Base-by-base conservation (phyloP, 805 yeast species). In the Candida endomychidarum region DNA sequence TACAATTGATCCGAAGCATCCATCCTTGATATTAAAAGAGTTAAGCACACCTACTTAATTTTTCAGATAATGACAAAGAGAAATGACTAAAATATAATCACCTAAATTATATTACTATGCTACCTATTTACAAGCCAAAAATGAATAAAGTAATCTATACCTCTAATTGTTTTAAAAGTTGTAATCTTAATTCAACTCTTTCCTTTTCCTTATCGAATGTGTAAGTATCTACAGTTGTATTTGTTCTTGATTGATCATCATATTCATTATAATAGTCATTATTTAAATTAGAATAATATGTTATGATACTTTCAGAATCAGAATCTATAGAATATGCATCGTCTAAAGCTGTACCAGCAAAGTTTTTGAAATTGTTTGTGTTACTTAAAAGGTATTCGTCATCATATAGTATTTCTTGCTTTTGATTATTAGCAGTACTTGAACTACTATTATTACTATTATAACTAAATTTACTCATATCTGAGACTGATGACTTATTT, bases 121-220 rank as follows among this genome's bases (percentile, higher is more conserved):
- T 12, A 7, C 17, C 29, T 34, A 34, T 34, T 34, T 34, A 34
- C 37, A 34, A 15, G n/a, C n/a, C n/a, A n/a, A n/a, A n/a, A n/a
- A n/a, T n/a, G 26, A 31, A 12, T 19, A 18, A 23, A 25, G 27
- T n/a, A 15, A 32, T 14, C 38, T 41, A 53, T 11, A 43, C 43
- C 38, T 55, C 57, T 40, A 67, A 54, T 38, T 68, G 71, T 34
- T 52, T 53, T 45, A 65, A 47, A 38, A 68, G 58, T 43, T 66
- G 71, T 40, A 60, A 51, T 32, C 74, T 55, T 32, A 68, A 58
- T 51, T 68, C 70, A 20, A 54, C 46, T 42, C 70, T 54, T 46
- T 68, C 73, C 36, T 48, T 47, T 34, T 67, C 71, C 42, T 56
- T 57, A 25, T 59, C 60, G 21, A 49, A 50, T 17, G 51, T 34